Conservation (phyloP, 768 basidiomycete genomes). For the Xerocomellus dryophilus region DNA sequence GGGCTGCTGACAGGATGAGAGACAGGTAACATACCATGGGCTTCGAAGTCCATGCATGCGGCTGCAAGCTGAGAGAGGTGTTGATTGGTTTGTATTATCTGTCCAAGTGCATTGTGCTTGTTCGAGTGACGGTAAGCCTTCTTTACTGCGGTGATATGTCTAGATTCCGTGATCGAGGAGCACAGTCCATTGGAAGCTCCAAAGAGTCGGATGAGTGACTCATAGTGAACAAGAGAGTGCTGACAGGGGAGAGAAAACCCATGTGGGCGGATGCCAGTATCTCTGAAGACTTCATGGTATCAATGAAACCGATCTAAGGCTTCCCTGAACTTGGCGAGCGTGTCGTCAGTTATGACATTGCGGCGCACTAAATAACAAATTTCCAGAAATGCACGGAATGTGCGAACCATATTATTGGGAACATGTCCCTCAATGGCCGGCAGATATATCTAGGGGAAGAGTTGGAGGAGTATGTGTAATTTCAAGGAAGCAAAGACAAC, state of each 20-base stretch:
- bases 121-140: slow-evolving; percentile 33
- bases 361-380: not conserved
- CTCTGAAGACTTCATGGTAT: not conserved
- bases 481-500: too few species aligned
- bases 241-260: slow-evolving; percentile 32
- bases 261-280: not conserved
- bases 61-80: not conserved
- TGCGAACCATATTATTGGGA: not conserved
- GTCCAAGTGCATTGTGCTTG: slow-evolving; percentile 18
- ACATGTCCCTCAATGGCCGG: not conserved
- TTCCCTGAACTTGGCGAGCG: not conserved
- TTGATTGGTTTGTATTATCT: slow-evolving; percentile 10
- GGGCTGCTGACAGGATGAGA: too few species aligned
- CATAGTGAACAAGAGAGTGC: slow-evolving; percentile 35
- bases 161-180: slow-evolving; percentile 37
- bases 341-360: not conserved
- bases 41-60: too few species aligned
- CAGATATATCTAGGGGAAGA: too few species aligned
- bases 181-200: slow-evolving; percentile 36
- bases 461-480: too few species aligned
- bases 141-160: slow-evolving; percentile 38
- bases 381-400: not conserved
- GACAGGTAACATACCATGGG: too few species aligned
- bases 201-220: slow-evolving; percentile 23
- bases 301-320: not conserved